phyloP scores from a whole-genome alignment of 225 moss, liverwort and hornwort species.

The Physcomitrium patens region DNA sequence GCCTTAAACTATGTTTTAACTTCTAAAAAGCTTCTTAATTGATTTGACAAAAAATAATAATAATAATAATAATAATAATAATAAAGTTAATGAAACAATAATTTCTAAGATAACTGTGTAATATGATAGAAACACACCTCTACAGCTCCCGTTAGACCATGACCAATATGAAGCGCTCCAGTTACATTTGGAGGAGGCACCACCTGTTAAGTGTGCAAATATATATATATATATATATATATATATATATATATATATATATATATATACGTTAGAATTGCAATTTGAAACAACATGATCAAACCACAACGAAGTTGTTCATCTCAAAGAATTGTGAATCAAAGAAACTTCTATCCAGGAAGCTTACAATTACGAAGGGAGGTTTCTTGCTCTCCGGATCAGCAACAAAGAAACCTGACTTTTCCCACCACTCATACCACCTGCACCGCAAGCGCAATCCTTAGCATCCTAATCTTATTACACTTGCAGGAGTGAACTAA shows the following conservation, averaged over 20 bases:
- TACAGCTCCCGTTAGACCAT: slow-evolving; percentile 82
- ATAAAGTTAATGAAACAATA: not conserved
- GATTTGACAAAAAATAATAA: not conserved
- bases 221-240: no score
- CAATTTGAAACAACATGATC: not conserved
- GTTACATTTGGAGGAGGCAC: slow-evolving; percentile 97
- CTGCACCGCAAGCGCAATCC: slow-evolving; percentile 48
- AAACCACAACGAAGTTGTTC: not conserved
- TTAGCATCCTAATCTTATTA: slow-evolving; percentile 10
- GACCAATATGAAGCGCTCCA: slow-evolving; percentile 96
- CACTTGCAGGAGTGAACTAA: not conserved
- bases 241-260: no score
- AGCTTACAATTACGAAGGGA: slow-evolving; percentile 85
- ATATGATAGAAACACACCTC: slow-evolving; percentile 49
- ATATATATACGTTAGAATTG: slow-evolving; percentile 16
- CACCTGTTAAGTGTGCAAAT: slow-evolving; percentile 53
- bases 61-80: no score
- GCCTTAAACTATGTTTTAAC: not conserved
- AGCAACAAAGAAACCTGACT: slow-evolving; percentile 77
- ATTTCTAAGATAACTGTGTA: not conserved
- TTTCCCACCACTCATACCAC: slow-evolving; percentile 99
- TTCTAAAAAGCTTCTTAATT: not conserved
- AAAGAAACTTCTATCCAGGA: not conserved
- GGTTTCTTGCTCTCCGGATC: slow-evolving; percentile 73
- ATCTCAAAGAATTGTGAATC: slow-evolving; percentile 3